These are phyloP conservation scores for Trichocladium antarcticum DNA, from an alignment of 495 filamentous ascomycete species.

Conservation along the genomic window DNA sequence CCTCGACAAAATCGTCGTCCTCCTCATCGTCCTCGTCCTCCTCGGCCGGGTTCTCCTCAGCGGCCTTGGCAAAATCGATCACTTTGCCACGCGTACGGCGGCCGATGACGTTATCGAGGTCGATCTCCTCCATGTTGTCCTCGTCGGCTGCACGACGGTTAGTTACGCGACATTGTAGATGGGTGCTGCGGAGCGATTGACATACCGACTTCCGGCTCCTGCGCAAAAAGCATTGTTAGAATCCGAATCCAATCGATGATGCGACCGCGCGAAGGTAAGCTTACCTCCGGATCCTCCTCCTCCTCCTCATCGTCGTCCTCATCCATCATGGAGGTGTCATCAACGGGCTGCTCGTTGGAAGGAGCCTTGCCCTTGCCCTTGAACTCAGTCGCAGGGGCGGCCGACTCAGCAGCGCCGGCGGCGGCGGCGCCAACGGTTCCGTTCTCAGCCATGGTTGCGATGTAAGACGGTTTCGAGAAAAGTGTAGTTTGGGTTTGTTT, in stretches of 20 bases:
- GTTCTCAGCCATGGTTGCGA: slow-evolving; percentile 32
- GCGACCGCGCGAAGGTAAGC: slow-evolving; percentile 11
- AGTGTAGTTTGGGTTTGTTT: background rate
- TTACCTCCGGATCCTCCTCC: slow-evolving; percentile 55
- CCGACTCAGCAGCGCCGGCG: slow-evolving; percentile 23
- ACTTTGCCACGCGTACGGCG: slow-evolving; percentile 75
- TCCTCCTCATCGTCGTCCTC: slow-evolving; percentile 51
- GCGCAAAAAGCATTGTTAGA: slow-evolving; percentile 16
- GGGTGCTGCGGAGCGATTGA: background rate
- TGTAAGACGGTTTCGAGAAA: background rate
- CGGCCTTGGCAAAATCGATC: slow-evolving; percentile 76
- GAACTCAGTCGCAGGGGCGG: slow-evolving; percentile 20
- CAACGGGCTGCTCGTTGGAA: slow-evolving; percentile 26
- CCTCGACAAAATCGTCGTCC: slow-evolving; percentile 45
- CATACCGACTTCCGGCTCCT: slow-evolving; percentile 38
- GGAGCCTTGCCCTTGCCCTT: slow-evolving; percentile 46
- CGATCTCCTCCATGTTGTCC: slow-evolving; percentile 82
- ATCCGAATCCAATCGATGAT: background rate
- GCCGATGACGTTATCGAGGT: slow-evolving; percentile 79
- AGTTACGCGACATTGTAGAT: background rate
- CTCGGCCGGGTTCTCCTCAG: slow-evolving; percentile 52
- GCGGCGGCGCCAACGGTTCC: slow-evolving; percentile 22
- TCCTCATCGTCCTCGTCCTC: slow-evolving; percentile 77
- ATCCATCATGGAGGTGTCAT: slow-evolving; percentile 57
- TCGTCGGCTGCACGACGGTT: slow-evolving; percentile 39